Percentiles rank a stretch among this genome's conserved stretches.
Conservation (phyloP, 2,329 filamentous ascomycete genomes). For the Metarhizium humberi region DNA sequence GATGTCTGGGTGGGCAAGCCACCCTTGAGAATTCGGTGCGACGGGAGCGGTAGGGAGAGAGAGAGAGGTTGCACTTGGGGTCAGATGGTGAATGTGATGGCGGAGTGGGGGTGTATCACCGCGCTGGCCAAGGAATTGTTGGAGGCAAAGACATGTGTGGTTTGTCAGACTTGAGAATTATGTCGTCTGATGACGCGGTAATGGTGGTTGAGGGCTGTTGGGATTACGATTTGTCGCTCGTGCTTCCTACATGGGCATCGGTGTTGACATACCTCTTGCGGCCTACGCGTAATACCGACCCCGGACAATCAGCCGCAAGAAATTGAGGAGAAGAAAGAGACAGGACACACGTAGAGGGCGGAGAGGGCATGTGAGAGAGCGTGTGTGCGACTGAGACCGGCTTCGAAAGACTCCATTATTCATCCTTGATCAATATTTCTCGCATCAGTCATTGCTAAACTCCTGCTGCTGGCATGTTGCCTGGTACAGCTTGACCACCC, state of each 20-base stretch:
- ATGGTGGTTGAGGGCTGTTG: not conserved
- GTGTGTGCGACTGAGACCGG: not conserved
- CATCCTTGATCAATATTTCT: conserved; percentile 1
- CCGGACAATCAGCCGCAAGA: not conserved
- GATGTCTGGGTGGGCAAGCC: not conserved
- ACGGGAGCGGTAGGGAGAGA: not conserved
- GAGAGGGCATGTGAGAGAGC: not conserved
- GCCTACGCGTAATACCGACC: not conserved
- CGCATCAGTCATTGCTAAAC: not conserved
- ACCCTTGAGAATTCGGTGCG: not conserved
- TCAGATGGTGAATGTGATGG: not conserved
- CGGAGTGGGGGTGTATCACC: not conserved
- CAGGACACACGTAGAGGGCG: no score
- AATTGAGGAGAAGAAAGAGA: not conserved
- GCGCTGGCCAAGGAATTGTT: not conserved
- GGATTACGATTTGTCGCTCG: not conserved
- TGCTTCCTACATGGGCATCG: no score
- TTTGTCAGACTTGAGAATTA: not conserved
- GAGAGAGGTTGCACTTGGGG: not conserved
- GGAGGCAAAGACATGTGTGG: not conserved
- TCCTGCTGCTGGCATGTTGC: not conserved
- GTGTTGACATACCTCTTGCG: no score
- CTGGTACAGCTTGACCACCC: not conserved
- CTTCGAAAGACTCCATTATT: not conserved
- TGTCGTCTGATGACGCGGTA: no score